Evolutionary conservation across 2,329 filamentous ascomycete genomes (phyloP).

Genomic region (Canariomyces notabilis): DNA sequence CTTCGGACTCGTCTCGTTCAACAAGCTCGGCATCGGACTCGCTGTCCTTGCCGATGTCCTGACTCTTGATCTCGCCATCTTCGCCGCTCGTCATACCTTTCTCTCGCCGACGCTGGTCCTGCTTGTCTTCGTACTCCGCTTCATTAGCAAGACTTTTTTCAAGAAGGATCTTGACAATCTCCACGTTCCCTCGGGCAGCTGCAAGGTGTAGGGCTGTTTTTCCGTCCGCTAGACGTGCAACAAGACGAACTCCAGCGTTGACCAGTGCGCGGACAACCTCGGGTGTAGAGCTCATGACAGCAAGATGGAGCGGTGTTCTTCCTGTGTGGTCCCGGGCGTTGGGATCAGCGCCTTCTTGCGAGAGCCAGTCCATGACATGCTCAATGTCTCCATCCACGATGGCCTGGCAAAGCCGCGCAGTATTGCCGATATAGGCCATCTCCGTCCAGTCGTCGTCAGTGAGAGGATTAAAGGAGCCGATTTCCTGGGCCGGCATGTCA

Average conservation of each 20-base stretch:
- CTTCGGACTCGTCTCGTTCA: constrained; percentile 42
- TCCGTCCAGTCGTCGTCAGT: constrained; percentile 83
- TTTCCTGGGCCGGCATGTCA: constrained; percentile 33
- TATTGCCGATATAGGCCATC: constrained; percentile 84
- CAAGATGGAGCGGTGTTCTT: constrained; percentile 72
- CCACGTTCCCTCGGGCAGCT: constrained; percentile 60
- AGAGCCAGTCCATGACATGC: constrained; percentile 64
- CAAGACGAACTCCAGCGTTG: constrained; percentile 65
- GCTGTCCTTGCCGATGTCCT: constrained; percentile 28
- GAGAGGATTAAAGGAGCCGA: constrained; percentile 70
- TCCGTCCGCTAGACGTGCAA: constrained; percentile 72
- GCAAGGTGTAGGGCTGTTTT: constrained; percentile 79
- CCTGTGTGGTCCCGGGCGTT: constrained; percentile 75
- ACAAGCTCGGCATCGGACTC: constrained; percentile 44
- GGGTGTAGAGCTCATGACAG: constrained; percentile 61
- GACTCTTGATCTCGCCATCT: constrained; percentile 26
- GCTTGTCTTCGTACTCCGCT: constrained; percentile 57
- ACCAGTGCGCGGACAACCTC: constrained; percentile 68
- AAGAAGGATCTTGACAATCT: constrained; percentile 69
- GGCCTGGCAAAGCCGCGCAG: constrained; percentile 69
- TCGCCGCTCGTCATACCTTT: constrained; percentile 23
- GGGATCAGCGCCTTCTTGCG: constrained; percentile 62
- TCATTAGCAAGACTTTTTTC: constrained; percentile 71
- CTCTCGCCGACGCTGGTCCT: constrained; percentile 43
- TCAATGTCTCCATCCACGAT: constrained; percentile 71